Evolutionary conservation across 2,329 filamentous ascomycete genomes (phyloP).

Genomic region (Massarina eburnea): DNA sequence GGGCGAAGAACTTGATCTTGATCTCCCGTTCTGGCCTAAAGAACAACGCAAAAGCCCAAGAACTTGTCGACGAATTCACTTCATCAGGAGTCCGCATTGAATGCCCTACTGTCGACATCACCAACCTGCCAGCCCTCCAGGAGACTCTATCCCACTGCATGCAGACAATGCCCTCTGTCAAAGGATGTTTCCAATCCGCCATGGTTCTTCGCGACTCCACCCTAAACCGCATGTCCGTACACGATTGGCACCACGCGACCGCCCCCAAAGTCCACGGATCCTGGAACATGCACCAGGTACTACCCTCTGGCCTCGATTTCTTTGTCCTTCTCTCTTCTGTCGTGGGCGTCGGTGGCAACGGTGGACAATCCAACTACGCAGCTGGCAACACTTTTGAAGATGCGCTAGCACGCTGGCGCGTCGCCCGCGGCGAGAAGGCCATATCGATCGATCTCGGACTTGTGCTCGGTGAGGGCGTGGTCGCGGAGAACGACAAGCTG

Average conservation of each 20-base stretch:
- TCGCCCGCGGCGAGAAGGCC: slow-evolving; percentile 41
- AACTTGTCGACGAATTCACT: not conserved
- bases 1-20: slow-evolving; percentile 18
- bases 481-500: slow-evolving; percentile 3
- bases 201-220: slow-evolving; percentile 13
- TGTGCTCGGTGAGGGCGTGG: slow-evolving; percentile 1
- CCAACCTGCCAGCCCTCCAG: not conserved
- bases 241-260: slow-evolving; percentile 5
- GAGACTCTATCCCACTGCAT: not conserved
- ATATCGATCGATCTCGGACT: slow-evolving; percentile 35
- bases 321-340: slow-evolving; percentile 10
- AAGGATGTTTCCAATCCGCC: slow-evolving; percentile 15
- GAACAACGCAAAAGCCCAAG: not conserved
- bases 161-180: slow-evolving; percentile 10
- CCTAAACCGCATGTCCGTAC: slow-evolving; percentile 10
- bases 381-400: slow-evolving; percentile 28
- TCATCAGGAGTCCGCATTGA: not conserved
- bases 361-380: slow-evolving; percentile 20
- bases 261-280: slow-evolving; percentile 9
- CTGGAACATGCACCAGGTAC: slow-evolving; percentile 13
- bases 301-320: slow-evolving; percentile 12
- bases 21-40: slow-evolving; percentile 5
- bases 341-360: slow-evolving; percentile 6
- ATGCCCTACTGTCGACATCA: not conserved
- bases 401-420: slow-evolving; percentile 18